Conservation (phyloP, 768 basidiomycete species). For the Neoboletus magnificus region DNA sequence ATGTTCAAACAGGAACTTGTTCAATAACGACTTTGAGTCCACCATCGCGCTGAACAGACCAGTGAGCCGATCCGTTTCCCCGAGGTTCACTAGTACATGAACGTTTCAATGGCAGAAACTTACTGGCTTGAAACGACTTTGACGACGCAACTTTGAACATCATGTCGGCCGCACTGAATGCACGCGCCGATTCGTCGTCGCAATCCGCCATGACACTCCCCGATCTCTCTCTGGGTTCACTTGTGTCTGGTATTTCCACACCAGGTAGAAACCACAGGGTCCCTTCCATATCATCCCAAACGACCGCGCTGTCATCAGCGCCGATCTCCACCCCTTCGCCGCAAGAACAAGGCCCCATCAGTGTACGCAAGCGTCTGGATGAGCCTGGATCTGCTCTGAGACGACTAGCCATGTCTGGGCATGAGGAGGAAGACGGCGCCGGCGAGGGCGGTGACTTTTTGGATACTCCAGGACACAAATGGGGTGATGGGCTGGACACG, state of each 20-base stretch:
- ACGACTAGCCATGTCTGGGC: constrained; percentile 33
- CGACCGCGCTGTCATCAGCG: constrained; percentile 51
- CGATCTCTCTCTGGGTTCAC: constrained; percentile 61
- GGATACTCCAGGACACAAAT: constrained; percentile 53
- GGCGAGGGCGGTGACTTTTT: constrained; percentile 45
- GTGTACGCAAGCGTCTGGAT: constrained; percentile 38
- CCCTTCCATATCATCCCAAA: constrained; percentile 49
- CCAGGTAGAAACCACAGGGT: constrained; percentile 44
- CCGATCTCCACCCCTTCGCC: constrained; percentile 51
- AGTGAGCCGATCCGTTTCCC: constrained; percentile 6
- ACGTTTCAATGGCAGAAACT: not conserved
- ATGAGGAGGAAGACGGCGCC: constrained; percentile 36
- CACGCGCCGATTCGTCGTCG: constrained; percentile 39
- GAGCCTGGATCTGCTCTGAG: constrained; percentile 40
- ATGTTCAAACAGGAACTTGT: not conserved
- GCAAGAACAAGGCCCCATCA: constrained; percentile 29
- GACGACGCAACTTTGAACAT: not conserved
- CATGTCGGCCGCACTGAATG: constrained; percentile 45
- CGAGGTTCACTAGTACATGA: not conserved
- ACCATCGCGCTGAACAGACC: constrained; percentile 1
- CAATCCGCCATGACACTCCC: constrained; percentile 46
- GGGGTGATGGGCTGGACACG: constrained; percentile 51
- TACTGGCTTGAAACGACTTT: not conserved
- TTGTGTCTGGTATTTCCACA: constrained; percentile 52
- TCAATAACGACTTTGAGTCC: not conserved